Evolutionary conservation across 257 asterid species (phyloP), one percentile per base, ranked within the genome.

Genomic region (Oldenlandia corymbosa): DNA sequence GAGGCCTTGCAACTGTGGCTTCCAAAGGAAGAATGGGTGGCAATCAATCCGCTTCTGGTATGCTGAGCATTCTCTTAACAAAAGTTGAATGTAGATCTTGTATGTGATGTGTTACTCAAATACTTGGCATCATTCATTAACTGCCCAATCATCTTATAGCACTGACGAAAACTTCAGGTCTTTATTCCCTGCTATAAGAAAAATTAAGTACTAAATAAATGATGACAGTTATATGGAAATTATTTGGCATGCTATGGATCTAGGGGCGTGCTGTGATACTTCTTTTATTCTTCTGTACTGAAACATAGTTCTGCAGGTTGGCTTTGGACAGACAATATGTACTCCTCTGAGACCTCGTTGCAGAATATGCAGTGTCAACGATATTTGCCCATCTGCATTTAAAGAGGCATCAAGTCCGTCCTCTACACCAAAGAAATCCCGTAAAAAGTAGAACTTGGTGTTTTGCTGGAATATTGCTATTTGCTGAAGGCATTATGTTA

Each of bases 11-110:
- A 92, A 54, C 81, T 82, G 64, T 92, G 99, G 99, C 95, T 92
- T 77, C 97, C 99, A 1, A 92, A 87, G 83, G 99, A 92, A 63
- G 97, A 89, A 75, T 92, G 99, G 99, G 90, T 67, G 37, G 87
- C 99, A 60, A 89, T 92, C 66, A 92, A 92, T 74, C 99, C 99
- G 49, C 97, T 92, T 61, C 77, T 92, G 95, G 99, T 89, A 85
- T 30, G 86, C 58, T 36, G 23, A 27, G 20, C 17, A 13, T n/a
- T 62, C 18, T 27, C 31, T 30, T 56, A 31, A 5, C 27, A 56
- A 8, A 8, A 4, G 20, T 54, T 41, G 10, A 61, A 45, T 3
- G 30, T 12, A 4, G 3, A 46, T 45, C 51, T 30, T 18, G 23
- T 45, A 4, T 28, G 9, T 12, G 9, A 52, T 60, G 34, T 55